Percentiles rank a stretch among this genome's conserved stretches.
phyloP scores from a whole-genome alignment of 257 asterid genomes.

The Marsdenia floribunda region DNA sequence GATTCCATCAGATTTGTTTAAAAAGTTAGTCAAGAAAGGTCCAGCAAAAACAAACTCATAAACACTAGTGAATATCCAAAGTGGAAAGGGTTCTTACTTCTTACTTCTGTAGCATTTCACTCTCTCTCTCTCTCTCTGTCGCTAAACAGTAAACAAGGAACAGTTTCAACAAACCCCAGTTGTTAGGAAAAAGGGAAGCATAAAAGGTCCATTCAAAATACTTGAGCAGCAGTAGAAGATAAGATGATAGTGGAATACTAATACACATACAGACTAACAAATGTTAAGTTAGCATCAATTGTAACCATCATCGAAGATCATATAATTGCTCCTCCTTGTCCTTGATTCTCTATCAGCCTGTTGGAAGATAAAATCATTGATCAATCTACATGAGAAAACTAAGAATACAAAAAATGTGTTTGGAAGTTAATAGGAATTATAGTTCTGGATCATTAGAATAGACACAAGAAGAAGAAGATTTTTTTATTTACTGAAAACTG shows the following conservation, averaged over 20 bases:
- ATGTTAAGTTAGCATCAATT: not conserved
- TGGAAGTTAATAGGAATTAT: not conserved
- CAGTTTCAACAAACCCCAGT: not conserved
- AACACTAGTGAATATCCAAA: not conserved
- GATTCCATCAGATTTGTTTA: not conserved
- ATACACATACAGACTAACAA: not conserved
- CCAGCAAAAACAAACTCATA: not conserved
- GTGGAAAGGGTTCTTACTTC: not conserved
- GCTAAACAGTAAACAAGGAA: not conserved
- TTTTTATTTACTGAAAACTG: not conserved
- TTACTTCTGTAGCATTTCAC: not conserved
- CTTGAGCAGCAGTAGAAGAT: not conserved
- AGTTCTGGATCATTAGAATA: not conserved
- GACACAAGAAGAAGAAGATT: not conserved
- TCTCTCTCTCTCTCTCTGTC: not conserved
- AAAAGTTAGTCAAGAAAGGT: slow-evolving; percentile 3
- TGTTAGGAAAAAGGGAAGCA: not conserved
- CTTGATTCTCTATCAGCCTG: slow-evolving; percentile 87
- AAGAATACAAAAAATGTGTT: too few species aligned
- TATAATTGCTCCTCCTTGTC: slow-evolving; percentile 61
- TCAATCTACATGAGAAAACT: not conserved
- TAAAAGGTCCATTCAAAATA: not conserved
- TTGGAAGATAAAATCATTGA: not conserved
- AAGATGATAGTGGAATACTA: not conserved
- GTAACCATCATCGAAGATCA: slow-evolving; percentile 53